phyloP scores from a whole-genome alignment of 1,284 basidiomycete genomes.

The Phylloboletellus chloephorus region DNA sequence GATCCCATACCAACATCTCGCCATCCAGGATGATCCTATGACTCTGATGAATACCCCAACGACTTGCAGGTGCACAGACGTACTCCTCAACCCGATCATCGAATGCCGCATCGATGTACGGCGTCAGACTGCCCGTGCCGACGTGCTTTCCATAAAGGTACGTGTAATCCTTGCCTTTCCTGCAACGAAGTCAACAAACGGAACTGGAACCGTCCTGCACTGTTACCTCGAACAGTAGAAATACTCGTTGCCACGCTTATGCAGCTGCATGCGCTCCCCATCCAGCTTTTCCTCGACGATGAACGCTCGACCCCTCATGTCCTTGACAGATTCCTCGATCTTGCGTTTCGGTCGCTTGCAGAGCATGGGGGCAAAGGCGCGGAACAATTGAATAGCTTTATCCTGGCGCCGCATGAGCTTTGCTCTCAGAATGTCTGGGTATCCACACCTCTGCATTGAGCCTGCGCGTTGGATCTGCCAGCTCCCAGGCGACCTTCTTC shows the following conservation, averaged over 20 bases:
- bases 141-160: constrained; percentile 84
- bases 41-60: constrained; percentile 2
- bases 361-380: constrained; percentile 87
- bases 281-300: constrained; percentile 95
- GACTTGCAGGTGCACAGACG: constrained; percentile 27
- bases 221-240: constrained; percentile 83
- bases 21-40: constrained; percentile 86
- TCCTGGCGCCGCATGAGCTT: constrained; percentile 44
- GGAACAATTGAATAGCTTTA: constrained; percentile 74
- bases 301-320: constrained; percentile 72
- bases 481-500: constrained; percentile 82
- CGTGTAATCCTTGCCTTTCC: constrained; percentile 92
- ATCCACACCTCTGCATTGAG: constrained; percentile 55
- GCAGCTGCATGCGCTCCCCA: constrained; percentile 91
- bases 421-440: background rate
- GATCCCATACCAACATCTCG: constrained; percentile 97
- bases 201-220: background rate
- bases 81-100: constrained; percentile 74
- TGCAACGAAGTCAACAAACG: constrained; percentile 27
- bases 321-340: constrained; percentile 76
- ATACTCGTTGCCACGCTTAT: constrained; percentile 84
- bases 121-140: constrained; percentile 80
- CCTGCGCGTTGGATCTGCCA: constrained; percentile 60
- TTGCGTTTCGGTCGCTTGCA: constrained; percentile 80
- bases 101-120: constrained; percentile 72